These are phyloP conservation scores for Xylariaceae sp. DNA, from an alignment of 2,329 filamentous ascomycete genomes.

Conservation along the genomic window DNA sequence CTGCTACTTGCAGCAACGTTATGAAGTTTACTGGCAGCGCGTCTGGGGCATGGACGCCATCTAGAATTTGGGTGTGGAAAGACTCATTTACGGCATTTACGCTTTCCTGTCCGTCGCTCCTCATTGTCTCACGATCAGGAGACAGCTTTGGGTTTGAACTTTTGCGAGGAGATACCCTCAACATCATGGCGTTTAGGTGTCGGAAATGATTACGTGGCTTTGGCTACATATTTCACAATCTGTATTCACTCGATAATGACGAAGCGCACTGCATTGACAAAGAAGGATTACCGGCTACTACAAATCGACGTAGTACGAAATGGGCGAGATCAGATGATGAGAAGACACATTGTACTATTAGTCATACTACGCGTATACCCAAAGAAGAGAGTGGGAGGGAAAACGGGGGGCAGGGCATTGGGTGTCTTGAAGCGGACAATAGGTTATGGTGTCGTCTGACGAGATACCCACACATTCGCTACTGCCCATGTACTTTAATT, in stretches of 20 bases:
- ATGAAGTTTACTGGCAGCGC: constrained; percentile 35
- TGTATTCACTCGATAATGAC: constrained; percentile 21
- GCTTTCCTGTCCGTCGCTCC: constrained; percentile 36
- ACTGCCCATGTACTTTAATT: constrained; percentile 40
- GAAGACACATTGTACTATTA: constrained; percentile 26
- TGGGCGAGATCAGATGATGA: constrained; percentile 8
- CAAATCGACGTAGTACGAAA: background rate
- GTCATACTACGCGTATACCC: constrained; percentile 24
- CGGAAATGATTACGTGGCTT: constrained; percentile 12
- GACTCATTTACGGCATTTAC: constrained; percentile 36
- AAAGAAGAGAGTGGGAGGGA: constrained; percentile 7
- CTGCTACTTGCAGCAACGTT: constrained; percentile 32
- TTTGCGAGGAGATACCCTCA: constrained; percentile 42
- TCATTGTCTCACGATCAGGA: constrained; percentile 30
- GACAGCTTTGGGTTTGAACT: constrained; percentile 28
- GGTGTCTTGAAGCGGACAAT: background rate
- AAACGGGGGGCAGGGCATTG: constrained; percentile 15
- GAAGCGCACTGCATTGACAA: constrained; percentile 7
- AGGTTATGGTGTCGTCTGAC: constrained; percentile 10
- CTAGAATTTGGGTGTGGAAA: constrained; percentile 37
- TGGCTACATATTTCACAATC: constrained; percentile 18
- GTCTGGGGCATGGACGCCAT: constrained; percentile 36
- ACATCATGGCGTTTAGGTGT: constrained; percentile 39
- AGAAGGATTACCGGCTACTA: constrained; percentile 13
- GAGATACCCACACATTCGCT: constrained; percentile 34